phyloP scores from a whole-genome alignment of 768 basidiomycete species.

The Austroboletus eburneus region DNA sequence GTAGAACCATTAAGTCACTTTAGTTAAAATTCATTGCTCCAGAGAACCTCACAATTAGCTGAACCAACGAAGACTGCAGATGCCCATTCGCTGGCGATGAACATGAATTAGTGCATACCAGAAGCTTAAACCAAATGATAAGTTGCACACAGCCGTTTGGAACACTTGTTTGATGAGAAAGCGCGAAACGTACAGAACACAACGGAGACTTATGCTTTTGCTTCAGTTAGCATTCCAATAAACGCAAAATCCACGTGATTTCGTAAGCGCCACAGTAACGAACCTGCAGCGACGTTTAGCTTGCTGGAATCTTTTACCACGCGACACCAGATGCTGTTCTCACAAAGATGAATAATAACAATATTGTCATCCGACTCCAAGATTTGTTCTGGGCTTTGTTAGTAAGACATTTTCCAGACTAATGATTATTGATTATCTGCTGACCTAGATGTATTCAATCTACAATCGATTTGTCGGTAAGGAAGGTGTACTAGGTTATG shows the following conservation, averaged over 20 bases:
- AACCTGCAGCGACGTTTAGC: not conserved
- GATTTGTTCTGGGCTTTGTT: not conserved
- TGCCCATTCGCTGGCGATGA: too few relatives aligned
- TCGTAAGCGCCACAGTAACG: not conserved
- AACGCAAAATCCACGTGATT: not conserved
- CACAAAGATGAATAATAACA: not conserved
- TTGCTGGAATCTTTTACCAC: not conserved
- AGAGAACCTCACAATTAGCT: not conserved
- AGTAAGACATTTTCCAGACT: not conserved
- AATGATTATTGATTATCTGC: not conserved
- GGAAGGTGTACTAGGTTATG: too few relatives aligned
- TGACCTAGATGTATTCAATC: not conserved
- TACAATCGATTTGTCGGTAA: not conserved
- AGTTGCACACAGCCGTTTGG: too few relatives aligned
- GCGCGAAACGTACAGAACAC: not conserved
- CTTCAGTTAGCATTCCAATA: too few relatives aligned
- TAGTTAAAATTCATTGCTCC: too few relatives aligned
- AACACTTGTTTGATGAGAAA: too few relatives aligned
- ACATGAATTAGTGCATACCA: too few relatives aligned
- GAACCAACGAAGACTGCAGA: not conserved
- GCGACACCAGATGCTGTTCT: not conserved
- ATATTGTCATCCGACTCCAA: not conserved
- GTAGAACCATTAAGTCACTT: too few relatives aligned
- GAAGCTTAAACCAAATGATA: too few relatives aligned
- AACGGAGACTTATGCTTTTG: not conserved